Evolutionary conservation across 306 rosid species (phyloP).

Genomic region (Cucumis cinereus): DNA sequence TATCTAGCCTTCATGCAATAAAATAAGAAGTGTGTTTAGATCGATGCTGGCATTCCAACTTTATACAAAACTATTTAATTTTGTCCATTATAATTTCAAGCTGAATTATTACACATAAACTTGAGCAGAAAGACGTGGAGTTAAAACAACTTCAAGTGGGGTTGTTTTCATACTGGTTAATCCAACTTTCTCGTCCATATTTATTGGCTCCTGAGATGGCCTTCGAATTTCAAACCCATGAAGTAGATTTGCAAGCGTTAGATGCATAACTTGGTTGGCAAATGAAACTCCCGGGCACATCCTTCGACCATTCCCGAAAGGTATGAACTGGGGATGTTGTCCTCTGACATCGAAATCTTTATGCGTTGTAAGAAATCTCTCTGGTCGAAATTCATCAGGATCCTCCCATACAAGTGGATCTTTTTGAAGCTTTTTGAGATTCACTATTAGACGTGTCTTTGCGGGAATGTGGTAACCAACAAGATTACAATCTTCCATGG

Average conservation of each 20-base stretch:
- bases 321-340: not conserved
- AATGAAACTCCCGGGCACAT: not conserved
- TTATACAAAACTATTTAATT: too few relatives aligned
- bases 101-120: too few relatives aligned
- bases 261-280: not conserved
- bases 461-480: slow-evolving; percentile 35
- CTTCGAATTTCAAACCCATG: not conserved
- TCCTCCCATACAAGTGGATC: slow-evolving; percentile 43
- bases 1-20: too few relatives aligned
- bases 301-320: not conserved
- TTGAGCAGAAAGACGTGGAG: not conserved
- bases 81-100: too few relatives aligned
- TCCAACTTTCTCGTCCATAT: not conserved
- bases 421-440: slow-evolving; percentile 42
- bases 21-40: too few relatives aligned
- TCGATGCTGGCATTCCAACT: too few relatives aligned
- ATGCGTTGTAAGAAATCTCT: slow-evolving; percentile 25
- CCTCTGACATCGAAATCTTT: not conserved
- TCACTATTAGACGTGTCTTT: slow-evolving; percentile 37
- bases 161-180: not conserved
- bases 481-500: slow-evolving; percentile 37
- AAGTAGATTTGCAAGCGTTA: not conserved
- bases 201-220: not conserved
- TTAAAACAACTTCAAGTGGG: not conserved
- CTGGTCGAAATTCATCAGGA: slow-evolving; percentile 29